phyloP scores from a whole-genome alignment of 768 basidiomycete genomes.

The Holtermannia corniformis region DNA sequence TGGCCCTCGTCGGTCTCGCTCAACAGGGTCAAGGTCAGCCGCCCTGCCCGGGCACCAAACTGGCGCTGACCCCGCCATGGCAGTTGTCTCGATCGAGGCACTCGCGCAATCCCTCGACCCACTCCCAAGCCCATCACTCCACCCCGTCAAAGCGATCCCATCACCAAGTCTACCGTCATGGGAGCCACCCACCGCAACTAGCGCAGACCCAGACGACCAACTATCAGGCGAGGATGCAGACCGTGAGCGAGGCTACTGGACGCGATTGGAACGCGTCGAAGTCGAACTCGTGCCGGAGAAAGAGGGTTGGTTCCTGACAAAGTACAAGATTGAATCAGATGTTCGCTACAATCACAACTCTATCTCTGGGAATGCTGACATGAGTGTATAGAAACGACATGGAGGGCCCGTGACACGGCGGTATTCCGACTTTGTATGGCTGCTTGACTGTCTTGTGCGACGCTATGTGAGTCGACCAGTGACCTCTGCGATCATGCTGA shows the following conservation, averaged over 20 bases:
- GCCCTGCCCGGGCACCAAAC: too few species aligned
- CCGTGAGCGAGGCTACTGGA: conserved; percentile 68
- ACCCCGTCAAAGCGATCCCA: too few species aligned
- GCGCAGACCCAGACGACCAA: too few species aligned
- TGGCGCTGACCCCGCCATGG: background rate
- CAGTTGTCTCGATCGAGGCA: conserved; percentile 25
- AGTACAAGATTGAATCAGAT: conserved; percentile 71
- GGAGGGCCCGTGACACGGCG: conserved; percentile 65
- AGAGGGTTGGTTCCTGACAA: conserved; percentile 83
- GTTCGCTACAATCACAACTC: conserved; percentile 45
- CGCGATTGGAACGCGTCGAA: conserved; percentile 60
- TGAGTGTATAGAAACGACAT: conserved; percentile 46
- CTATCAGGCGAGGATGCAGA: conserved; percentile 13
- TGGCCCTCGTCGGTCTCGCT: conserved; percentile 77
- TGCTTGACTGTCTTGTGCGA: conserved; percentile 74
- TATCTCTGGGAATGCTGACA: background rate
- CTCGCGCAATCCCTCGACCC: conserved; percentile 19
- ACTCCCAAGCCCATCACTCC: too few species aligned
- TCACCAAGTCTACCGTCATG: too few species aligned
- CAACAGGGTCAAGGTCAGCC: conserved; percentile 64
- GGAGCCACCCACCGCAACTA: too few species aligned
- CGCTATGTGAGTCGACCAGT: conserved; percentile 49
- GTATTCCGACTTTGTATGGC: conserved; percentile 85
- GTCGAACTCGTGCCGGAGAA: conserved; percentile 66
- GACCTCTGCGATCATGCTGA: background rate